phyloP scores from a whole-genome alignment of 2,329 filamentous ascomycete species.

The Tolypocladium endophyticum region DNA sequence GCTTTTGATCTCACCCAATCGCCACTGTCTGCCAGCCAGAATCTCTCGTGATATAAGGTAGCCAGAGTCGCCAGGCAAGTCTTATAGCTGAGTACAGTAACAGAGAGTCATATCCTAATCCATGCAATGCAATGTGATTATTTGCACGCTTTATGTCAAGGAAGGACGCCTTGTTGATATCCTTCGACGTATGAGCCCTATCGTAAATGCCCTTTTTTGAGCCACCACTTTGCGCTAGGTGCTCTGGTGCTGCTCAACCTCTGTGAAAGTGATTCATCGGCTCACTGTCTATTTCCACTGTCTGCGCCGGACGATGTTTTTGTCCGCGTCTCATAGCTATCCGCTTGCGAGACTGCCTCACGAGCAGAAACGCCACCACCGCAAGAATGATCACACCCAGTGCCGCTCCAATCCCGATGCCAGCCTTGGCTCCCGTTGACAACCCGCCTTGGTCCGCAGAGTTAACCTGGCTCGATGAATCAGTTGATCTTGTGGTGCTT shows the following conservation, averaged over 20 bases:
- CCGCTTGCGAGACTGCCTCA: neutral
- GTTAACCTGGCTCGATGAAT: neutral
- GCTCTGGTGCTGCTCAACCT: neutral
- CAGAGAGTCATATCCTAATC: neutral
- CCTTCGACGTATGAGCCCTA: neutral
- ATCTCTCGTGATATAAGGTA: too few relatives aligned
- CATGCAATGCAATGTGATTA: too few relatives aligned
- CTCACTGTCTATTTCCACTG: neutral
- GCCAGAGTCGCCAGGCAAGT: too few relatives aligned
- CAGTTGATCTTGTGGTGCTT: neutral
- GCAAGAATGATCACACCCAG: neutral
- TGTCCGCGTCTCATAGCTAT: neutral
- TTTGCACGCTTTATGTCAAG: neutral
- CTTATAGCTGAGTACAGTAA: too few relatives aligned
- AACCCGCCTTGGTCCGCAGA: neutral
- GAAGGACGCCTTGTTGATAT: neutral
- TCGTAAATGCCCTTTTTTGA: neutral
- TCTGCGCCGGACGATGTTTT: neutral
- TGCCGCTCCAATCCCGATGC: neutral
- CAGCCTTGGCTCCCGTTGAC: neutral
- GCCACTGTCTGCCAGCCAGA: too few relatives aligned
- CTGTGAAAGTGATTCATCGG: neutral
- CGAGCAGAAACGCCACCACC: neutral
- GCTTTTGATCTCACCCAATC: too few relatives aligned
- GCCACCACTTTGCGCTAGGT: neutral